phyloP scores from a whole-genome alignment of 2,329 filamentous ascomycete species.

The Phaeosphaeriaceae sp. region DNA sequence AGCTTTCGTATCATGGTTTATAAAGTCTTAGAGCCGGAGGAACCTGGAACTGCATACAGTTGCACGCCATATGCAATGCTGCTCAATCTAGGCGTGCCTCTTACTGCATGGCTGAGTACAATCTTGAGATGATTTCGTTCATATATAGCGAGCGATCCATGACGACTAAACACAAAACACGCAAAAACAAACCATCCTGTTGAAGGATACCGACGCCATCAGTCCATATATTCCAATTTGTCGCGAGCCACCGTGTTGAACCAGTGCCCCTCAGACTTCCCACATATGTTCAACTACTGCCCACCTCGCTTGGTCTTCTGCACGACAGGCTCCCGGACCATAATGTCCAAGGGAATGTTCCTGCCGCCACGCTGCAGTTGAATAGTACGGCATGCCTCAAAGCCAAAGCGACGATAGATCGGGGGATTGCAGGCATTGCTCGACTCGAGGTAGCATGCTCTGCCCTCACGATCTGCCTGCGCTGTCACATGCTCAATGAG shows the following conservation, averaged over 20 bases:
- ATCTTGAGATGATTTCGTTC: background rate
- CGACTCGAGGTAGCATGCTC: conserved; percentile 79
- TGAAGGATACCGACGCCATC: conserved; percentile 24
- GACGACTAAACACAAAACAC: background rate
- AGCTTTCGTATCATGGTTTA: no score
- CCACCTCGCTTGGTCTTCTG: conserved; percentile 26
- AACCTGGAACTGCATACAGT: no score
- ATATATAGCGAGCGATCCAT: background rate
- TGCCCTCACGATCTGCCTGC: conserved; percentile 70
- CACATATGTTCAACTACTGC: conserved; percentile 4
- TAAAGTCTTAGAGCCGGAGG: no score
- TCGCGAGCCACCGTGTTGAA: conserved; percentile 32
- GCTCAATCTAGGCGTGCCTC: no score
- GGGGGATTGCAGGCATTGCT: conserved; percentile 71
- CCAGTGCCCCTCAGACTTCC: conserved; percentile 14
- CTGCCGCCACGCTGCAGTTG: conserved; percentile 64
- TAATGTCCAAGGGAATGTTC: conserved; percentile 75
- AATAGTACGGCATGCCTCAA: conserved; percentile 69
- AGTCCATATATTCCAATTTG: background rate
- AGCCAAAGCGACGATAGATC: conserved; percentile 80
- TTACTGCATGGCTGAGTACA: background rate
- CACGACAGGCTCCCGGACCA: conserved; percentile 73
- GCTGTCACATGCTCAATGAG: conserved; percentile 73
- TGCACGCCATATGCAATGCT: no score
- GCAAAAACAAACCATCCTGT: conserved; percentile 18